Conservation (phyloP, 352 stramenopile genomes). For the Albugo laibachii region DNA sequence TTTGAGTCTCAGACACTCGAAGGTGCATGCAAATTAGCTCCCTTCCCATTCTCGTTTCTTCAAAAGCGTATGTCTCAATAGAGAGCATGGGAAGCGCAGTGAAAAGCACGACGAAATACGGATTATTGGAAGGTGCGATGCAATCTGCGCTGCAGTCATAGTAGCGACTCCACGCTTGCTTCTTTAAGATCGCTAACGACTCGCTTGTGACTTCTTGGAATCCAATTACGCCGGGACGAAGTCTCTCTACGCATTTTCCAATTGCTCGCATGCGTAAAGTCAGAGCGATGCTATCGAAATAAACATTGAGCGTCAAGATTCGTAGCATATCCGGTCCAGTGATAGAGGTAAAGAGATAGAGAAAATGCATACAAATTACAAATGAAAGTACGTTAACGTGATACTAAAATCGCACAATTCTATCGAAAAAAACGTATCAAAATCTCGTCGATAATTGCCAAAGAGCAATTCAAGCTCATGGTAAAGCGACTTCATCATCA, state of each 20-base stretch:
- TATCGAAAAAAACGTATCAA: too few species aligned
- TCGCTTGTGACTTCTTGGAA: constrained; percentile 64
- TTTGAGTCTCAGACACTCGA: constrained; percentile 18
- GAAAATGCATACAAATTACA: too few species aligned
- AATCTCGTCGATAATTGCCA: too few species aligned
- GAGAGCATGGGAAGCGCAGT: constrained; percentile 38
- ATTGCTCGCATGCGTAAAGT: constrained; percentile 39
- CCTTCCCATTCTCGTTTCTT: constrained; percentile 48
- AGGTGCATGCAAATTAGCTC: constrained; percentile 43
- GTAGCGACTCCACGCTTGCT: constrained; percentile 31
- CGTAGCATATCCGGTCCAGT: constrained; percentile 11
- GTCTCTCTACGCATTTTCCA: constrained; percentile 20
- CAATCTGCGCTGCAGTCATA: constrained; percentile 66
- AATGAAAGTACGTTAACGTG: too few species aligned
- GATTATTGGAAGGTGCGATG: constrained; percentile 35
- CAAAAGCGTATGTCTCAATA: constrained; percentile 42
- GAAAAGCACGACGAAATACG: constrained; percentile 66
- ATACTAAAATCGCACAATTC: too few species aligned
- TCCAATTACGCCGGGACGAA: constrained; percentile 39
- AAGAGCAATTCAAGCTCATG: too few species aligned
- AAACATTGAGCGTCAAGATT: constrained; percentile 56
- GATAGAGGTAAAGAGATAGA: not conserved
- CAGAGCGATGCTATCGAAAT: constrained; percentile 43
- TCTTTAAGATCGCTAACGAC: constrained; percentile 28
- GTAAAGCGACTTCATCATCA: not conserved